Evolutionary conservation across 2,329 filamentous ascomycete species (phyloP).

Genomic region (Stemphylium lycopersici): DNA sequence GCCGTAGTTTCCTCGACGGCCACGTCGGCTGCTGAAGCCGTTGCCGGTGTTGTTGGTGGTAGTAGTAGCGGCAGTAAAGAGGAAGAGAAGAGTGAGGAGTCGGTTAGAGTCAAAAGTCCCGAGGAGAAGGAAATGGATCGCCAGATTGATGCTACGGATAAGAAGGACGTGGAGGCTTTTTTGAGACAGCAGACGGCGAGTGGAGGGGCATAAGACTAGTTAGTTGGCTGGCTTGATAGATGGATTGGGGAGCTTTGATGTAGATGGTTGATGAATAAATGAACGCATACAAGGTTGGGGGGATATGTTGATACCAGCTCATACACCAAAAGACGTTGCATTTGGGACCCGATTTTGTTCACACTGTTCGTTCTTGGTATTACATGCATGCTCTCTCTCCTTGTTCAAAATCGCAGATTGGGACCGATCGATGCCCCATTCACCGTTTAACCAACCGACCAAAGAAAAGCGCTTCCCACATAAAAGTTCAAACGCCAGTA

Average conservation of each 20-base stretch:
- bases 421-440: too few species aligned
- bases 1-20: conserved; percentile 38
- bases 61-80: conserved; percentile 18
- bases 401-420: too few species aligned
- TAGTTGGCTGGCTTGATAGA: background rate
- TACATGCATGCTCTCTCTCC: too few species aligned
- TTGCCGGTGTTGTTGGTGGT: conserved; percentile 23
- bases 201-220: background rate
- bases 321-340: too few species aligned
- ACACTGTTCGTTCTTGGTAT: too few species aligned
- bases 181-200: conserved; percentile 35
- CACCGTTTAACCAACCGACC: too few species aligned
- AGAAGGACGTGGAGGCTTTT: conserved; percentile 40
- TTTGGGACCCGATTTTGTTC: too few species aligned
- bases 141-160: conserved; percentile 38
- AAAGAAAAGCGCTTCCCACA: too few species aligned
- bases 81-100: conserved; percentile 23
- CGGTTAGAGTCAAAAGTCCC: conserved; percentile 32
- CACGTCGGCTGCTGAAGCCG: conserved; percentile 42
- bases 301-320: too few species aligned
- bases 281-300: too few species aligned
- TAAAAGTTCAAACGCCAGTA: background rate
- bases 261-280: background rate
- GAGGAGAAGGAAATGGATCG: conserved; percentile 39
- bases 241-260: too few species aligned